phyloP scores from a whole-genome alignment of 1,139 yeast genomes.

The Taiozyma onychis region DNA sequence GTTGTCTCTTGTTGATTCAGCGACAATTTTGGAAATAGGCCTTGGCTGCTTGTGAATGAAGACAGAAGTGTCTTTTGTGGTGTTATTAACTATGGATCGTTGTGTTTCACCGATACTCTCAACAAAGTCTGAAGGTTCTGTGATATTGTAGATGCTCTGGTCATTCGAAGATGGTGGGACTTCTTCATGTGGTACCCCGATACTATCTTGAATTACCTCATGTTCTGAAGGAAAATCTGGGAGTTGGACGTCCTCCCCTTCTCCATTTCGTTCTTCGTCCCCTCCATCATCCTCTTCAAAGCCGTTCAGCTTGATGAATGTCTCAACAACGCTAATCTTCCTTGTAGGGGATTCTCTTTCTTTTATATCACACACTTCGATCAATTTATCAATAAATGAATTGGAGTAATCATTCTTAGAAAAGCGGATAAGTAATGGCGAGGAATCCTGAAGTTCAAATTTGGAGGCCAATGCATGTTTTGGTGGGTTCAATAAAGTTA shows the following conservation, averaged over 20 bases:
- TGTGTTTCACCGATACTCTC: slow-evolving; percentile 13
- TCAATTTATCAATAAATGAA: neutral
- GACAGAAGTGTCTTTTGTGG: slow-evolving; percentile 19
- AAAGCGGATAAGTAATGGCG: neutral
- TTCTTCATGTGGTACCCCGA: neutral
- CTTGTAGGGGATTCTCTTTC: slow-evolving; percentile 13
- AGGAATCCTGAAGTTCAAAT: neutral
- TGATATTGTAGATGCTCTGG: slow-evolving; percentile 53
- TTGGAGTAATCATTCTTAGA: neutral
- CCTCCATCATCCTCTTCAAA: slow-evolving; percentile 12
- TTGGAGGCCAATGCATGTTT: slow-evolving; percentile 10
- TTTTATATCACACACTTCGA: neutral
- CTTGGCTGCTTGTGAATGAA: slow-evolving; percentile 9
- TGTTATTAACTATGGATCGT: slow-evolving; percentile 10
- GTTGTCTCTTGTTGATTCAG: slow-evolving; percentile 13
- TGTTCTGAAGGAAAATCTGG: slow-evolving; percentile 1
- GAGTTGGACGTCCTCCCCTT: slow-evolving; percentile 6
- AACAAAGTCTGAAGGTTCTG: slow-evolving; percentile 1
- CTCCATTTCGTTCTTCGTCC: slow-evolving; percentile 5
- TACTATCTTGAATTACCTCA: neutral
- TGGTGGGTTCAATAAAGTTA: slow-evolving; percentile 6
- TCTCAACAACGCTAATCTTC: slow-evolving; percentile 23
- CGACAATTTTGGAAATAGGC: slow-evolving; percentile 11
- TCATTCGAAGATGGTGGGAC: slow-evolving; percentile 32
- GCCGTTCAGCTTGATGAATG: slow-evolving; percentile 23